A percentile compares a stretch with the other conserved stretches of the same genome.
phyloP scores from a whole-genome alignment of 2,329 filamentous ascomycete species.

The Stachybotrys chlorohalonatus region DNA sequence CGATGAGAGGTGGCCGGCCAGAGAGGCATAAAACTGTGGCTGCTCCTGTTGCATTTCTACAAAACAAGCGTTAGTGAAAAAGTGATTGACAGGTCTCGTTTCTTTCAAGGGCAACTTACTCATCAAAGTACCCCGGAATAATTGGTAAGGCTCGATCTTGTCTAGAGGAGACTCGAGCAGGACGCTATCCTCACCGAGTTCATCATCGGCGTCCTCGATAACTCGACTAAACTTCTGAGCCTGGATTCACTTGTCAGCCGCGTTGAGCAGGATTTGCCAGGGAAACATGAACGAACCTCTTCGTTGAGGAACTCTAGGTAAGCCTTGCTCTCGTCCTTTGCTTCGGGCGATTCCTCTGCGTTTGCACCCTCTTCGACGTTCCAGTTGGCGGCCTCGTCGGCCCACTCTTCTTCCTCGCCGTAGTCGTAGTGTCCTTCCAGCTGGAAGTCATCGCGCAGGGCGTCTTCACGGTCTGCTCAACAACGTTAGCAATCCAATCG shows the following conservation, averaged over 20 bases:
- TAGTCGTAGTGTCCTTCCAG: conserved; percentile 56
- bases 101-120: conserved; percentile 48
- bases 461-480: conserved; percentile 70
- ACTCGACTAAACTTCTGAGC: conserved; percentile 75
- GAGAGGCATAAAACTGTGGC: conserved; percentile 73
- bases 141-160: conserved; percentile 85
- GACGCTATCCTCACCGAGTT: conserved; percentile 86
- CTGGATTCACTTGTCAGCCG: conserved; percentile 31
- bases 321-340: conserved; percentile 83
- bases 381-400: conserved; percentile 77
- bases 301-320: conserved; percentile 95
- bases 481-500: not conserved
- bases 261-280: not conserved
- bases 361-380: conserved; percentile 62
- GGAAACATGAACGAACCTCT: conserved; percentile 47
- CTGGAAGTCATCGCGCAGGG: conserved; percentile 78
- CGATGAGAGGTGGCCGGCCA: conserved; percentile 68
- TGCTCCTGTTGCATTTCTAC: conserved; percentile 82
- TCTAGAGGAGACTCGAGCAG: conserved; percentile 90
- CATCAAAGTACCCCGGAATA: conserved; percentile 75
- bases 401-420: conserved; percentile 72
- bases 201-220: conserved; percentile 64
- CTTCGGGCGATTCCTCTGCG: conserved; percentile 55
- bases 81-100: not conserved
- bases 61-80: not conserved